Evolutionary conservation across 2,329 filamentous ascomycete genomes (phyloP), one percentile per base, ranked within the genome.

Genomic region (Colletotrichum lini): DNA sequence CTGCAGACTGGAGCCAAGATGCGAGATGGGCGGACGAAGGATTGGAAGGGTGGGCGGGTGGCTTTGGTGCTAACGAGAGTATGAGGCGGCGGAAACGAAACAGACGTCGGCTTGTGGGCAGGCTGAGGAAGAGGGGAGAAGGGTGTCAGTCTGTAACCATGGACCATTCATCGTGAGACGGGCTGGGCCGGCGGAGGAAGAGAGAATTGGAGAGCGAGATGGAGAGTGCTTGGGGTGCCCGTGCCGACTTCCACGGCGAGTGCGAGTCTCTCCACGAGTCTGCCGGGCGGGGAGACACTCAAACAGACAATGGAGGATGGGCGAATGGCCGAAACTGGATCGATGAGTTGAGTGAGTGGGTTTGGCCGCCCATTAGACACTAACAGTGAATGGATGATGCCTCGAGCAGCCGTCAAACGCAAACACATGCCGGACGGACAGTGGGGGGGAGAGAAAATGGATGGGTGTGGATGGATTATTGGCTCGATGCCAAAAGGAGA

Each of bases 81-180:
- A 18, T 44, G 58, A 64, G 54, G 59, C 65, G 30, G 59, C 58
- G 40, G 65, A 69, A 72, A 72, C 69, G 53, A 64, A 62, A 69
- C 40, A 69, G 65, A n/a, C n/a, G 26, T 4, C 52, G 58, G 65
- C 38, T 68, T 70, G 45, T 56, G 47, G 54, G 56, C 56, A 42
- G 35, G 49, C 59, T 35, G 64, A 59, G 38, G 38, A 44, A 42
- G 16, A 40, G 66, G 54, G 45, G 15, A 16, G 35, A n/a, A 13
- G 16, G 38, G 60, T 44, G 49, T 54, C 35, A 30, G 21, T 42
- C 49, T 63, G 60, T 30, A 42, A 54, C 66, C 61, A 42, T 60
- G 68, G 58, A n/a, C 64, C 38, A 42, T 21, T 49, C 67, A 35
- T 40, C 26, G 60, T 30, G 35, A 44, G 57, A 71, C 64, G 68